Evolutionary conservation across 257 asterid genomes (phyloP).

Genomic region (Nicotiana benthamiana): DNA sequence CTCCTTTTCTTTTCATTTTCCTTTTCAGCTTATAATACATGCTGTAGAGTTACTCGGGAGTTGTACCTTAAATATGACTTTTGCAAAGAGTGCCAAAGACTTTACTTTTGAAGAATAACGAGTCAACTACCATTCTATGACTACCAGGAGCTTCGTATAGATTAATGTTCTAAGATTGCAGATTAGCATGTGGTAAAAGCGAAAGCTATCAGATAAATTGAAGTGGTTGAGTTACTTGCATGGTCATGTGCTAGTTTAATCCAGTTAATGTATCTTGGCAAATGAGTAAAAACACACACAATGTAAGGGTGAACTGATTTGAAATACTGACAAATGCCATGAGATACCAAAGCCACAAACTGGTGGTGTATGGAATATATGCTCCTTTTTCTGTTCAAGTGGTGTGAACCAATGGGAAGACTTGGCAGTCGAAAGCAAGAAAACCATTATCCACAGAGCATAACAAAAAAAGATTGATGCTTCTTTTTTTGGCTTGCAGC

Average conservation of each 20-base stretch:
- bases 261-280: neutral
- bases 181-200: neutral
- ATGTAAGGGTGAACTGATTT: neutral
- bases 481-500: neutral
- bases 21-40: neutral
- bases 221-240: neutral
- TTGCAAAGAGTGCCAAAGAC: no score
- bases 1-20: neutral
- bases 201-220: neutral
- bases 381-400: neutral
- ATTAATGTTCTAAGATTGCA: neutral
- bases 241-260: neutral
- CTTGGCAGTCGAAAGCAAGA: neutral
- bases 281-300: neutral
- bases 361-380: constrained; percentile 3
- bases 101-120: neutral
- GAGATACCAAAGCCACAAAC: neutral
- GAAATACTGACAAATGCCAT: neutral
- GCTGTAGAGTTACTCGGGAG: neutral
- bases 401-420: neutral
- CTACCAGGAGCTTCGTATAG: neutral
- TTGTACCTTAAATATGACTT: neutral
- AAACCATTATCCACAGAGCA: neutral
- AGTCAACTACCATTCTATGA: neutral
- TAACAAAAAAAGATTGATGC: neutral